Evolutionary conservation across 139 green algal genomes (phyloP), one percentile per base, ranked within the genome.

Genomic region (Klebsormidium nitens): DNA sequence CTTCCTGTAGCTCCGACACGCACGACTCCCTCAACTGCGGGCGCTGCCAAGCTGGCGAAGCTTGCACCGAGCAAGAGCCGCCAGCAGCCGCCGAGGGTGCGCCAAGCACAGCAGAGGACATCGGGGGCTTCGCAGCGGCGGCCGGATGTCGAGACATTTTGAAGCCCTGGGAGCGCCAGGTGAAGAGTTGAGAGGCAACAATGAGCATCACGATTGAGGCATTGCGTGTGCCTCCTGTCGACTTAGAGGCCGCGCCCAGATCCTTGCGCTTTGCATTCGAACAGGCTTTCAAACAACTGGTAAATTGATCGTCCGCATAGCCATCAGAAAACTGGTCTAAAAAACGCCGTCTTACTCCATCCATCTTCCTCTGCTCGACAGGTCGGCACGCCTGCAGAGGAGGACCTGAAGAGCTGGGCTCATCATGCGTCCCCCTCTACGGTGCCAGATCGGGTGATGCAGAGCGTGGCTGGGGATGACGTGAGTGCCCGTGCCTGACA

Each of bases 361-460:
- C n/a, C 28, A 1, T 64, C 23, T 56, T 46, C 31, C 31, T 39
- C 3, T 69, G 39, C 28, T 26, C 4, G 26, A 17, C 89, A 98
- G 87, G 78, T 86, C 5, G 93, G 89, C 19, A 79, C 85, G 31
- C 91, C 93, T 4, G 65, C 77, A 5, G 93, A 98, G 74, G 91
- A 97, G 67, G 90, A 97, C 68, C 80, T 99, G 59, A 62, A 80
- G 29, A 68, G 71, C 63, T 99, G 93, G 92, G 91, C 76, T 11
- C 93, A 96, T 72, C 94, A 99, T 79, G 72, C 76, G 52, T 65
- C 28, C 58, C 60, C 69, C 29, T 11, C 49, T 29, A 95, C 79
- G 0, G 55, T 86, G 23, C 88, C 91, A 1, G 93, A 98, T 74
- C 34, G 65, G 0, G 74, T 89, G 19, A 76, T 95, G 79, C 79